Evolutionary conservation across 73 alveolate species (phyloP), one percentile per base, ranked within the genome.

Genomic region (Breviolum minutum): DNA sequence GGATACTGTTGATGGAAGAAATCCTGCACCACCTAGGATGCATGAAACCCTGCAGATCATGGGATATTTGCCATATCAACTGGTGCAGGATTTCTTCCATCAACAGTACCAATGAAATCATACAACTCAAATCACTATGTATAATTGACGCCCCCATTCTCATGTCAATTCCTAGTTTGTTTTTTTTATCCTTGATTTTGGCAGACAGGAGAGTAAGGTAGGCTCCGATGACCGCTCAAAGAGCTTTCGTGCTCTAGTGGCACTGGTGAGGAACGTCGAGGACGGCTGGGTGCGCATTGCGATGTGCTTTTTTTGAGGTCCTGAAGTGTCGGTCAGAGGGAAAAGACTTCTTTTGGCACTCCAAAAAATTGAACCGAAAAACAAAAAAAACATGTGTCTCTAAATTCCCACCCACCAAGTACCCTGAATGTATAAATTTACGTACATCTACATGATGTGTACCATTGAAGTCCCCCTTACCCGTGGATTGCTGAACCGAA

Each of bases 211-310:
- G 62, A 92, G 91, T 66, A 32, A 66, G 6, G 81, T 27, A 27
- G 98, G 81, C 64, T 92, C 98, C 48, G 98, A 92, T 11, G 98
- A 92, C 48, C 80, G 98, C 22, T 92, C 98, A 90, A 92, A 92
- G 81, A 84, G 90, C 80, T 92, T 92, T 63, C 89, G 98, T 16
- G 90, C 98, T 60, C 90, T 92, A 54, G 98, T 92, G 89, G 98
- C 98, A n/a, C n/a, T 92, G 90, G 98, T 92, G 81, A 80, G 98
- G 61, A 92, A 92, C 27, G 98, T 92, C 66, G 73, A 92, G 98
- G 98, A 73, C 54, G 54, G 3, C 54, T 40, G 0, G 54, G 54
- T 40, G 54, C 54, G 54, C 54, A 40, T 40, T 40, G 3, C 0
- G 54, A 0, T 40, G 54, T 17, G n/a, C 74, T 17, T 68, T 68